Percentiles rank a stretch among this genome's conserved stretches.
phyloP scores from a whole-genome alignment of 2,329 filamentous ascomycete species.

The Phaeosphaeriaceae sp. region DNA sequence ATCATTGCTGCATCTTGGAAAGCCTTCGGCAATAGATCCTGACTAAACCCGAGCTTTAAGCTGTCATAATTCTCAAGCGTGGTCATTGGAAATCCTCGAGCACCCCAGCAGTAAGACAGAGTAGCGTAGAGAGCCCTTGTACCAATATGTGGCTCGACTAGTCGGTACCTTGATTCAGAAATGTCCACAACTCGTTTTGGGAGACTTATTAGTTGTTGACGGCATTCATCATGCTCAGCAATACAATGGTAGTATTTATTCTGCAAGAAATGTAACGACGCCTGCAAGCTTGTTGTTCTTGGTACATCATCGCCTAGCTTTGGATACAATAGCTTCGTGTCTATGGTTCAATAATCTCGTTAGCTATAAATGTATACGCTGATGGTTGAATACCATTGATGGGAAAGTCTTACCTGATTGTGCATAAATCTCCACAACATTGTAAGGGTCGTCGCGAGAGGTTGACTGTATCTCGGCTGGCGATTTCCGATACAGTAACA shows the following conservation, averaged over 20 bases:
- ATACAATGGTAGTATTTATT: background rate
- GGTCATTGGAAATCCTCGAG: background rate
- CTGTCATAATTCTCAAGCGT: background rate
- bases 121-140: background rate
- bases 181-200: background rate
- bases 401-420: background rate
- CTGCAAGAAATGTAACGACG: background rate
- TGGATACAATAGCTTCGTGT: background rate
- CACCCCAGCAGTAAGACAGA: background rate
- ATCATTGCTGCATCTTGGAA: background rate
- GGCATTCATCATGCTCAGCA: background rate
- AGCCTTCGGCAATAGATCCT: background rate
- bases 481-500: background rate
- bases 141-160: background rate
- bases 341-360: too few species aligned
- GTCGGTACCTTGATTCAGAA: background rate
- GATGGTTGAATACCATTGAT: too few species aligned
- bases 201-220: background rate
- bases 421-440: background rate
- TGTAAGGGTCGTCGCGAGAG: background rate
- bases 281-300: background rate
- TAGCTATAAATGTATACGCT: too few species aligned
- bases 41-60: background rate
- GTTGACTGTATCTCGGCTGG: background rate
- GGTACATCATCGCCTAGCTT: background rate